A percentile compares a stretch with the other conserved stretches of the same genome.
These are phyloP conservation scores for Cryphonectria carpinicola DNA, from an alignment of 2,329 filamentous ascomycete genomes.

Conservation along the genomic window DNA sequence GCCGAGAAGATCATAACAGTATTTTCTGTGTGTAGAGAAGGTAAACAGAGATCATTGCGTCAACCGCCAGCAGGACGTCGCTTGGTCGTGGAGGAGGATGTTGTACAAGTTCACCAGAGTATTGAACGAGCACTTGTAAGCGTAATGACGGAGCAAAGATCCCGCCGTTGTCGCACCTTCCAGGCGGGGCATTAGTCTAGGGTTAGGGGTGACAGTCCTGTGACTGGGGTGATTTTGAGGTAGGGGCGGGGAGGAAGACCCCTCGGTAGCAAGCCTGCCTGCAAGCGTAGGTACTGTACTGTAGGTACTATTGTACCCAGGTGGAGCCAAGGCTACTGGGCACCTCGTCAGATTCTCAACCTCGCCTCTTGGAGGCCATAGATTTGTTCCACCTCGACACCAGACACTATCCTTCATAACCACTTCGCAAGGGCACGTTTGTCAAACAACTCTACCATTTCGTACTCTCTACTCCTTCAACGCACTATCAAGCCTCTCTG, in stretches of 20 bases:
- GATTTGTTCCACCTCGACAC: background rate
- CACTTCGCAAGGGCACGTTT: conserved; percentile 3
- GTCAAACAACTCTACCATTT: background rate
- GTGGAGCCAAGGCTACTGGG: conserved; percentile 9
- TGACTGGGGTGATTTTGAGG: background rate
- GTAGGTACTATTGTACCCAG: background rate
- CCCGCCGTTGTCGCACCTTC: background rate
- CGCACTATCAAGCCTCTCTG: too few relatives aligned
- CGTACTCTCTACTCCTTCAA: background rate
- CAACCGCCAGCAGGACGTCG: conserved; percentile 13
- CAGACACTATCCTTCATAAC: conserved; percentile 1
- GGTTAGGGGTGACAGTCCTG: background rate
- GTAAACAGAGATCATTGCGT: conserved; percentile 13
- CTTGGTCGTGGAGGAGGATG: too few relatives aligned
- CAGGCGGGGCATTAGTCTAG: background rate
- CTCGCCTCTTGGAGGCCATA: conserved; percentile 6
- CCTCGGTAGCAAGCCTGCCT: background rate
- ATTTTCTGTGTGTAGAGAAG: background rate
- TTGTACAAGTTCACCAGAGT: background rate
- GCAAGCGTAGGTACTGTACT: background rate
- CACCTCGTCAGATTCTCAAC: conserved; percentile 14
- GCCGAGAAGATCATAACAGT: conserved; percentile 22
- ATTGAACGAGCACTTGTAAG: background rate
- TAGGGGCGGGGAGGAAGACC: background rate
- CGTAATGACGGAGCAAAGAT: background rate